Base-by-base conservation (phyloP, 257 asterid species). In the Primulina huaijiensis region DNA sequence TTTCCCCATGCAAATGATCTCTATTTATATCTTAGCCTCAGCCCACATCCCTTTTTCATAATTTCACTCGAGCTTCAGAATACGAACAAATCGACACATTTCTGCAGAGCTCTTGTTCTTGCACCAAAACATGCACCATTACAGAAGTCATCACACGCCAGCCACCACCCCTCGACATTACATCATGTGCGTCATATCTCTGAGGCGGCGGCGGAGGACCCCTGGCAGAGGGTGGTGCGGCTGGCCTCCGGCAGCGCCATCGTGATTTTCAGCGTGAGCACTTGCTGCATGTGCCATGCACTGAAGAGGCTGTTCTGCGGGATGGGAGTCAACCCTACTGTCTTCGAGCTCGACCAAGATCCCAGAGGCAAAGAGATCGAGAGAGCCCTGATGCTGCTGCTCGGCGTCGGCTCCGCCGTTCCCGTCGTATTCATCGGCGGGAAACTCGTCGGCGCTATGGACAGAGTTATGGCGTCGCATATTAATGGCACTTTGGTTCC, bases 231-330 rank as follows among this genome's bases (percentile, higher is more conserved):
- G 55, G 68, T 83, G 4, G 70, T 70, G 55, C 35, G 75, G 9
- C 67, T 80, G 82, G 82, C 80, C 20, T 63, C 82, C 12, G 82
- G 78, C 27, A 74, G 67, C 17, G 85, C 88, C 65, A 83, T 78
- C 60, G 83, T 83, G 56, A 75, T 83, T 1, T 83, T 80, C 83
- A 83, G 87, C 87, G 46, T 52, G 64, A 83, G 87, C 81, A 83
- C 81, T 57, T 83, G 88, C 80, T 80, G 85, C 85, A 80, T 83
- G 87, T 83, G 85, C 76, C 85, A 75, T 70, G 74, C 83, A 33
- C 76, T 79, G 3, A 80, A 83, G 73, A 69, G 78, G 0, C 80
- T 83, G 30, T 80, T 80, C 77, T 73, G 77, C 75, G 78, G 79
- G 70, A 68, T 81, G 82, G 88, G 88, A 4, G 88, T 81, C 3